Evolutionary conservation across 805 yeast species (phyloP).

Genomic region (Lachancea sp.): DNA sequence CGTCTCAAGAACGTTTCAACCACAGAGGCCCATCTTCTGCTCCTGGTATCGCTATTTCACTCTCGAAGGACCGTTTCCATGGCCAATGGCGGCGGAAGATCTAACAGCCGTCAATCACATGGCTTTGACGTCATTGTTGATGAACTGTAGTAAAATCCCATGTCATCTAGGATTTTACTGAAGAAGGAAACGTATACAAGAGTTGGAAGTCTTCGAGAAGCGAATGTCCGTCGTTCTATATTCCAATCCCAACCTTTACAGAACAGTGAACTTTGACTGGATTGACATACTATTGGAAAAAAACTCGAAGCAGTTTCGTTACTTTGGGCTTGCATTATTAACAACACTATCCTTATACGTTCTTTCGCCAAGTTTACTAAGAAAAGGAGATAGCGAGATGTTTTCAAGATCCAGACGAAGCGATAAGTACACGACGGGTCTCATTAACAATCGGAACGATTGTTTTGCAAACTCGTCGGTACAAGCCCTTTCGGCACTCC

Average conservation of each 20-base stretch:
- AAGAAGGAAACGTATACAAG: background rate
- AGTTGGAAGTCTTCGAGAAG: background rate
- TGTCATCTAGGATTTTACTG: background rate
- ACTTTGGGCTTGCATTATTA: slow-evolving; percentile 9
- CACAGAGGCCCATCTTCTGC: too few species aligned
- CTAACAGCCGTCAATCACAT: too few species aligned
- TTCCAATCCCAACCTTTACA: slow-evolving; percentile 7
- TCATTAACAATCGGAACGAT: slow-evolving; percentile 75
- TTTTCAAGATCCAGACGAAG: slow-evolving; percentile 41
- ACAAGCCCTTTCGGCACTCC: slow-evolving; percentile 67
- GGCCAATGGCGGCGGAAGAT: too few species aligned
- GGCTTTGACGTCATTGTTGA: too few species aligned
- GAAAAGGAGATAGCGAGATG: slow-evolving; percentile 12
- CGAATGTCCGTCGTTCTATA: slow-evolving; percentile 10
- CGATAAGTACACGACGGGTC: slow-evolving; percentile 73
- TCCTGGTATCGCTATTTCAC: too few species aligned
- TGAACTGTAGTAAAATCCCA: too few species aligned
- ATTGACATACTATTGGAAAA: slow-evolving; percentile 16
- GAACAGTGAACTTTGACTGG: slow-evolving; percentile 16
- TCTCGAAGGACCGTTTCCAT: too few species aligned
- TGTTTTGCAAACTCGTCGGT: slow-evolving; percentile 89
- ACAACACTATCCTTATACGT: slow-evolving; percentile 18
- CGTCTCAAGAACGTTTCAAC: too few species aligned
- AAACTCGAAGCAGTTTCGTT: slow-evolving; percentile 9
- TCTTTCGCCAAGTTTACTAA: slow-evolving; percentile 15